Conservation (phyloP, 352 stramenopile species). For the Globisporangium sylvaticum region DNA sequence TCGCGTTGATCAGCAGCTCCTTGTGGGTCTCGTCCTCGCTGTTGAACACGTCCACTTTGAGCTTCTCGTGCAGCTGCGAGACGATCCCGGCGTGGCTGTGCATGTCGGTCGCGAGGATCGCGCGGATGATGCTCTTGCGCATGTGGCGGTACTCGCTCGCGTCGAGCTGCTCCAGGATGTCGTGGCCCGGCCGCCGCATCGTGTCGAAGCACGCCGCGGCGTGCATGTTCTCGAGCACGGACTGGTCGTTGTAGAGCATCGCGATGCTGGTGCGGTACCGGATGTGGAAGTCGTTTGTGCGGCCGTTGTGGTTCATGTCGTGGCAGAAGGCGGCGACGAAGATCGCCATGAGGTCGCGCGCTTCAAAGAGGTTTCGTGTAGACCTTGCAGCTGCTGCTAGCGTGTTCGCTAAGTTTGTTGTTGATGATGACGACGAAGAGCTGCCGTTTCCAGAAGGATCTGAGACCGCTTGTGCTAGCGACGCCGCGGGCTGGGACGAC, state of each 20-base stretch:
- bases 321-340: slow-evolving; percentile 82
- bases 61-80: slow-evolving; percentile 61
- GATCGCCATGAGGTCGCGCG: slow-evolving; percentile 60
- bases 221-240: slow-evolving; percentile 89
- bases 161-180: slow-evolving; percentile 54
- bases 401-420: not conserved
- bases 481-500: slow-evolving; percentile 28
- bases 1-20: slow-evolving; percentile 65
- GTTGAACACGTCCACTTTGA: slow-evolving; percentile 49
- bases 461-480: not conserved
- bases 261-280: slow-evolving; percentile 66
- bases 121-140: slow-evolving; percentile 68
- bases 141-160: slow-evolving; percentile 40
- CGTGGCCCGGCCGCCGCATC: slow-evolving; percentile 59
- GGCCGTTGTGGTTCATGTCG: slow-evolving; percentile 86
- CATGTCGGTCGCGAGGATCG: slow-evolving; percentile 86
- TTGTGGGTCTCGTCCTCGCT: slow-evolving; percentile 50
- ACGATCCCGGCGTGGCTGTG: slow-evolving; percentile 68
- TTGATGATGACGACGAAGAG: not conserved
- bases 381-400: not conserved
- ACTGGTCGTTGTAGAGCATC: slow-evolving; percentile 87
- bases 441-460: not conserved
- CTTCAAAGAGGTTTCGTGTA: slow-evolving; percentile 31
- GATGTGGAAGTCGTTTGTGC: slow-evolving; percentile 89
- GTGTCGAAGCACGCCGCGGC: slow-evolving; percentile 76